Percentiles rank a stretch among this genome's conserved stretches.
phyloP scores from a whole-genome alignment of 352 stramenopile species.

The Globisporangium echinulatum region DNA sequence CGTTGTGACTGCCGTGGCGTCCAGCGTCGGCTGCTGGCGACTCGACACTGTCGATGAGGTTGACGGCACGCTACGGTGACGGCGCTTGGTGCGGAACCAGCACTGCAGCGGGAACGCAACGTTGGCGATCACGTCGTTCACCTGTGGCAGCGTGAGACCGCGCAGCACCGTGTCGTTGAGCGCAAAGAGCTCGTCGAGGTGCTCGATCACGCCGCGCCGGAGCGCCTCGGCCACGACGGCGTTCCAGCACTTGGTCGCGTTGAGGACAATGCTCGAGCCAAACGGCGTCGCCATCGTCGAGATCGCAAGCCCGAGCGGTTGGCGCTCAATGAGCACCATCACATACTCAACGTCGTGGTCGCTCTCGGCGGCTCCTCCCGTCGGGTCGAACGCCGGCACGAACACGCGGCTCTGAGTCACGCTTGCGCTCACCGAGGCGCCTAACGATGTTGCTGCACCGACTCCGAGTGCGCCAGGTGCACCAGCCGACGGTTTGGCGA shows the following conservation, averaged over 20 bases:
- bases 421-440: too few species aligned
- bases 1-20: background rate
- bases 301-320: constrained; percentile 57
- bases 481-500: constrained; percentile 8
- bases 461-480: background rate
- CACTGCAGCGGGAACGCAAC: constrained; percentile 36
- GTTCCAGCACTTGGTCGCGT: constrained; percentile 28
- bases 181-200: constrained; percentile 57
- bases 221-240: constrained; percentile 34
- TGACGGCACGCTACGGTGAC: background rate
- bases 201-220: constrained; percentile 37
- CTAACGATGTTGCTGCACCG: too few species aligned
- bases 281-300: constrained; percentile 3
- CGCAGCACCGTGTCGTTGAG: constrained; percentile 50
- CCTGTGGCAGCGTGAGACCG: constrained; percentile 17
- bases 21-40: background rate
- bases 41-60: too few species aligned
- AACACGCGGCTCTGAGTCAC: constrained; percentile 26
- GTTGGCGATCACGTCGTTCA: constrained; percentile 28
- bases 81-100: constrained; percentile 51
- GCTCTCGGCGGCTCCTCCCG: constrained; percentile 15
- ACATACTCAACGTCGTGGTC: constrained; percentile 44
- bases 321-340: constrained; percentile 44
- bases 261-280: constrained; percentile 21
- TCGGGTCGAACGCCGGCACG: constrained; percentile 20